phyloP scores from a whole-genome alignment of 2,329 filamentous ascomycete genomes.

The Aspergillus persii region DNA sequence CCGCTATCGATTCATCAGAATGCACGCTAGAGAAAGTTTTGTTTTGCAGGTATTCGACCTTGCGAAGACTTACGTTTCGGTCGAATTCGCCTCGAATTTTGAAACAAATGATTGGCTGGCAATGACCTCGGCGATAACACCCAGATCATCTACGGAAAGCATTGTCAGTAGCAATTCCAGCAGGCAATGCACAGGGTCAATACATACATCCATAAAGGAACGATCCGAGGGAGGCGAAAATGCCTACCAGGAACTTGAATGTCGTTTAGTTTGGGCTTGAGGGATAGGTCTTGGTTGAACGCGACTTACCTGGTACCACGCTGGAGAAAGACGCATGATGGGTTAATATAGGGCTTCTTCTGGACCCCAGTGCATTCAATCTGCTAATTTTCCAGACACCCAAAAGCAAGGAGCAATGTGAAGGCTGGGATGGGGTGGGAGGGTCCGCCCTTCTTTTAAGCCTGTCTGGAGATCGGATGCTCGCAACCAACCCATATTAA shows the following conservation, averaged over 20 bases:
- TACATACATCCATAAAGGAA: constrained; percentile 54
- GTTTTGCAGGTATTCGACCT: neutral
- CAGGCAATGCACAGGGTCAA: neutral
- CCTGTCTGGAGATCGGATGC: constrained; percentile 22
- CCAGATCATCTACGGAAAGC: constrained; percentile 48
- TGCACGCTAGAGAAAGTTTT: neutral
- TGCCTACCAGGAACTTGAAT: constrained; percentile 54
- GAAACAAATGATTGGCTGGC: constrained; percentile 35
- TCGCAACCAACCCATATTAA: constrained; percentile 12
- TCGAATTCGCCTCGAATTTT: constrained; percentile 32
- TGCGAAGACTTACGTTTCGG: constrained; percentile 27
- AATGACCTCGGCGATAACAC: constrained; percentile 60
- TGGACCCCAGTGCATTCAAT: neutral
- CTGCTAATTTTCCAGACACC: neutral
- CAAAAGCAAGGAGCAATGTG: constrained; percentile 14
- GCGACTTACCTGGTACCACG: constrained; percentile 54
- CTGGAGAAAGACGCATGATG: constrained; percentile 55
- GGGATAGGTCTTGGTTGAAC: neutral
- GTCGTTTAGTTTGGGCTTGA: constrained; percentile 13
- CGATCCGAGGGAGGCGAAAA: constrained; percentile 60
- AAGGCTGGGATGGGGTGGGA: constrained; percentile 16
- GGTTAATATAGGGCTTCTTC: neutral
- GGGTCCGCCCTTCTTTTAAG: constrained; percentile 17
- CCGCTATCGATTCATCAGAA: constrained; percentile 47
- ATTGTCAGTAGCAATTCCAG: constrained; percentile 2